Evolutionary conservation across 495 filamentous ascomycete species (phyloP).

Genomic region (Astrothelium macrocarpum): DNA sequence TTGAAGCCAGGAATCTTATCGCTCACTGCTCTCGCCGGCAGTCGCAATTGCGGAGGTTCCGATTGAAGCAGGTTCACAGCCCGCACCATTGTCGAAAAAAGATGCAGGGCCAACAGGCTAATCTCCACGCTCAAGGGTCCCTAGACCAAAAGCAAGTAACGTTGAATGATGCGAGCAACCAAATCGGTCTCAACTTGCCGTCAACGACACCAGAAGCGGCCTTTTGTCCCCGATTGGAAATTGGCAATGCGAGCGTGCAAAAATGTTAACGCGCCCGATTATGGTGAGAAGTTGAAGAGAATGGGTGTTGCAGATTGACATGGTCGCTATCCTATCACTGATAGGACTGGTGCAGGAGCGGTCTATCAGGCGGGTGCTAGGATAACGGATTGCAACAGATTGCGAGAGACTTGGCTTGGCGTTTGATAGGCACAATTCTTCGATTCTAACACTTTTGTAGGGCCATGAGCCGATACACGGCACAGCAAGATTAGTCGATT

Average conservation of each 20-base stretch:
- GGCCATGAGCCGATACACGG: background rate
- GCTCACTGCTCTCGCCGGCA: constrained; percentile 9
- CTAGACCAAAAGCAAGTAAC: background rate
- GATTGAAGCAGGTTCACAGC: background rate
- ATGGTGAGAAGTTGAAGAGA: background rate
- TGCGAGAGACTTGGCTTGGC: background rate
- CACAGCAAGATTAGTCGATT: background rate
- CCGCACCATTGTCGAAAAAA: constrained; percentile 1
- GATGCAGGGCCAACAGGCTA: background rate
- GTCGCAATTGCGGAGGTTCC: background rate
- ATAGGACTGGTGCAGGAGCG: background rate
- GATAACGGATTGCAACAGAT: background rate
- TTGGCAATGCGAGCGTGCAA: background rate
- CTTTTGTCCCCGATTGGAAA: background rate
- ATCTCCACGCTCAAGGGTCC: background rate
- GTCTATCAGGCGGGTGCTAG: background rate
- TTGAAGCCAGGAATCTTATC: constrained; percentile 29
- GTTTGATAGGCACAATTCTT: background rate
- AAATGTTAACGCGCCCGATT: background rate
- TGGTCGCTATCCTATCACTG: background rate
- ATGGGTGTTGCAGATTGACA: background rate
- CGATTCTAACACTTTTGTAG: background rate
- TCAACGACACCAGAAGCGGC: background rate
- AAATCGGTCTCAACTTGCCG: background rate
- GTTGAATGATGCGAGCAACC: background rate